A percentile compares a stretch with the other conserved stretches of the same genome.
Evolutionary conservation across 768 basidiomycete genomes (phyloP).

Genomic region (Cantharellus cinnabarinus): DNA sequence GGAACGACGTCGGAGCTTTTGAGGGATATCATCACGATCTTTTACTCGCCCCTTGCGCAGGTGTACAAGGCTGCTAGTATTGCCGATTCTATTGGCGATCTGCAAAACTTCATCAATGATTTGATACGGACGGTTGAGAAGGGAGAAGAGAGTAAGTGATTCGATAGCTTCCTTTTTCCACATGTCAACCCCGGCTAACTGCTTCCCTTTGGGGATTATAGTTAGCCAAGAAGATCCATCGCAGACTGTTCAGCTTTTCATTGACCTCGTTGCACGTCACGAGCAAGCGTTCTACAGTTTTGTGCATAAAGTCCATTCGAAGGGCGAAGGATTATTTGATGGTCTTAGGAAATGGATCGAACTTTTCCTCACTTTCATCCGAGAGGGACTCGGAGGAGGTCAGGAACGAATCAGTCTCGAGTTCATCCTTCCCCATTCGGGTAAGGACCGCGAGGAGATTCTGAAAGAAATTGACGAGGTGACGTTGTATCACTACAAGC

Average conservation of each 20-base stretch:
- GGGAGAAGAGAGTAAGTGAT: constrained; percentile 62
- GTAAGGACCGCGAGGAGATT: constrained; percentile 52
- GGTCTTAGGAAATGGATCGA: constrained; percentile 94
- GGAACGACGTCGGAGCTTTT: constrained; percentile 86
- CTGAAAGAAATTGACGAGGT: constrained; percentile 76
- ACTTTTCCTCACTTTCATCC: constrained; percentile 72
- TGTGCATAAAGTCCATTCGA: constrained; percentile 95
- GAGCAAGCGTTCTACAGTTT: constrained; percentile 92
- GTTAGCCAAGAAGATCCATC: constrained; percentile 71
- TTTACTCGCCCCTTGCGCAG: constrained; percentile 88
- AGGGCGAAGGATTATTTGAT: constrained; percentile 86
- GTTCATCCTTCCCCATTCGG: constrained; percentile 68
- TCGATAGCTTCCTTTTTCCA: background rate
- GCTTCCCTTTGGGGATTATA: constrained; percentile 14
- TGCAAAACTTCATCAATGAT: constrained; percentile 89
- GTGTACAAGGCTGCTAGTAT: constrained; percentile 97
- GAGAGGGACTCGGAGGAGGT: constrained; percentile 54
- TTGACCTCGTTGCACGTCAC: constrained; percentile 81
- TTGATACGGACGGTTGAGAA: constrained; percentile 85
- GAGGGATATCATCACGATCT: constrained; percentile 97
- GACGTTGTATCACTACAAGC: constrained; percentile 80
- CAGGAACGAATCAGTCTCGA: constrained; percentile 50
- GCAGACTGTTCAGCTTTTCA: constrained; percentile 76
- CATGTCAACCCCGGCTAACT: background rate
- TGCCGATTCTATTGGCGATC: constrained; percentile 73